phyloP scores from a whole-genome alignment of 1,284 basidiomycete genomes.

The Sporisorium exsertum region DNA sequence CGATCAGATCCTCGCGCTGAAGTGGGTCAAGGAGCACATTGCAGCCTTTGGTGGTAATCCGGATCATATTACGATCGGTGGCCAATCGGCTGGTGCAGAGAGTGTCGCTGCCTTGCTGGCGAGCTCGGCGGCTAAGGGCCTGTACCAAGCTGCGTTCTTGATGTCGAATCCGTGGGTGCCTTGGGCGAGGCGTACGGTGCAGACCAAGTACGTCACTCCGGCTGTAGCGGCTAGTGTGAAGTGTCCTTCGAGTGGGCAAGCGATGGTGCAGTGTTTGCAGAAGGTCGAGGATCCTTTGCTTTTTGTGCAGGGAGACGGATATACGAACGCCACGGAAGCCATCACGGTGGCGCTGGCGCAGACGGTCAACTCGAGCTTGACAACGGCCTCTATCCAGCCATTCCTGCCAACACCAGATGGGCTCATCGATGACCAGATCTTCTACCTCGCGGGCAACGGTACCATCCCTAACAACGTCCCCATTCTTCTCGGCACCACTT shows the following conservation, averaged over 20 bases:
- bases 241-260: slow-evolving; percentile 20
- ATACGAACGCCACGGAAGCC: slow-evolving; percentile 20
- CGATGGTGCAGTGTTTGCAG: slow-evolving; percentile 46
- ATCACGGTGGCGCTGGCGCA: slow-evolving; percentile 24
- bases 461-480: slow-evolving; percentile 48
- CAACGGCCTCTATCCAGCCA: slow-evolving; percentile 25
- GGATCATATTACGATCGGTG: slow-evolving; percentile 81
- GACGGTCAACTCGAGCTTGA: slow-evolving; percentile 4
- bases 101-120: slow-evolving; percentile 34
- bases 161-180: slow-evolving; percentile 47
- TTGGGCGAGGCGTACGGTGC: slow-evolving; percentile 28
- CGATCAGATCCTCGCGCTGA: slow-evolving; percentile 61
- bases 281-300: slow-evolving; percentile 17
- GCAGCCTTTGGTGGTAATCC: slow-evolving; percentile 77
- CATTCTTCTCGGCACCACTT: slow-evolving; percentile 28
- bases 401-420: slow-evolving; percentile 43
- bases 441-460: slow-evolving; percentile 46
- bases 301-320: slow-evolving; percentile 29
- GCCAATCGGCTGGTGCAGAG: slow-evolving; percentile 83
- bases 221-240: slow-evolving; percentile 20
- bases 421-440: slow-evolving; percentile 42
- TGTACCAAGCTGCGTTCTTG: slow-evolving; percentile 37
- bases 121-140: slow-evolving; percentile 22
- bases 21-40: slow-evolving; percentile 75
- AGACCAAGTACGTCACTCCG: slow-evolving; percentile 27